phyloP scores from a whole-genome alignment of 108 stramenopile species.

The Skeletonema grethae region DNA sequence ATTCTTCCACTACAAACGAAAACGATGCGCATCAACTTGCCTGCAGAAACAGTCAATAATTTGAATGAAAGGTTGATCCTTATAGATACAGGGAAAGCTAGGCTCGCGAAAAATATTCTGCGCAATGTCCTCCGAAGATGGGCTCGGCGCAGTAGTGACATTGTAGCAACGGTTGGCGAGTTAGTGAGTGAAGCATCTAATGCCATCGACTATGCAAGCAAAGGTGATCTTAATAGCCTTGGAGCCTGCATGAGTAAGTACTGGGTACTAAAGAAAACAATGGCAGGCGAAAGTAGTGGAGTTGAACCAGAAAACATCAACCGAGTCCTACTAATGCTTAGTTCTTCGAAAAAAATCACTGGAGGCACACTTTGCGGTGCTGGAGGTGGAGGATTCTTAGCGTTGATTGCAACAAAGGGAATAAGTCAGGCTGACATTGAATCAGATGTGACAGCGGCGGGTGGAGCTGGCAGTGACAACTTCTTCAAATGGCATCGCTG shows the following conservation, averaged over 20 bases:
- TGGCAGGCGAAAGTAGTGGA: slow-evolving; percentile 79
- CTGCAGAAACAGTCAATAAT: slow-evolving; percentile 10
- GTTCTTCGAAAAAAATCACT: slow-evolving; percentile 30
- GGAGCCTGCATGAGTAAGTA: slow-evolving; percentile 64
- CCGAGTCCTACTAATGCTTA: slow-evolving; percentile 44
- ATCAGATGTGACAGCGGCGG: slow-evolving; percentile 8
- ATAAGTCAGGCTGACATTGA: slow-evolving; percentile 24
- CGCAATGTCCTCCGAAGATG: slow-evolving; percentile 75
- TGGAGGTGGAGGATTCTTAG: slow-evolving; percentile 80
- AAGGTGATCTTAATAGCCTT: slow-evolving; percentile 56
- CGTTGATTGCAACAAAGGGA: slow-evolving; percentile 45
- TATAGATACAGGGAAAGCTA: slow-evolving; percentile 71
- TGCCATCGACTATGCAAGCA: slow-evolving; percentile 48
- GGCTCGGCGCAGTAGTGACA: slow-evolving; percentile 62
- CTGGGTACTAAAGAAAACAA: slow-evolving; percentile 76
- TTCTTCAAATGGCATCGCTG: slow-evolving; percentile 64
- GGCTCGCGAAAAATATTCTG: slow-evolving; percentile 85
- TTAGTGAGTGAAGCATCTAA: slow-evolving; percentile 60
- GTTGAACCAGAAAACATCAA: slow-evolving; percentile 59
- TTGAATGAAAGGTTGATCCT: slow-evolving; percentile 64
- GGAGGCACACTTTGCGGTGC: slow-evolving; percentile 80
- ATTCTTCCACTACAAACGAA: slow-evolving; percentile 51
- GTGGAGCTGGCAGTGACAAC: slow-evolving; percentile 2
- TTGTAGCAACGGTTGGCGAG: slow-evolving; percentile 60
- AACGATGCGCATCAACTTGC: slow-evolving; percentile 41